phyloP scores from a whole-genome alignment of 2,329 filamentous ascomycete genomes.

The Penicillium brevicompactum region DNA sequence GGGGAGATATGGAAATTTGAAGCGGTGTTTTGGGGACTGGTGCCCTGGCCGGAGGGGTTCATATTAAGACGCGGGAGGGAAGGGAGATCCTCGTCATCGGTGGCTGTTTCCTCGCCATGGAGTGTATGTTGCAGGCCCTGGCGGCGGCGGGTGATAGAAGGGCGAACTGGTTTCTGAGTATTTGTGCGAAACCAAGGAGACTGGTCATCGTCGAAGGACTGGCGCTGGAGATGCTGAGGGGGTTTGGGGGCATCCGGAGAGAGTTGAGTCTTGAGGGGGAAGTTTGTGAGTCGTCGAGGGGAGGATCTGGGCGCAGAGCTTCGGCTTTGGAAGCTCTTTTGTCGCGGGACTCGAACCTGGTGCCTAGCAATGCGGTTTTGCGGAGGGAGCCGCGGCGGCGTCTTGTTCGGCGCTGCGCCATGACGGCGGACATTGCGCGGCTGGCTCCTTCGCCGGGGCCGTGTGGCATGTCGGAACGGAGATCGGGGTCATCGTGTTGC shows the following conservation, averaged over 20 bases:
- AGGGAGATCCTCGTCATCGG: conserved; percentile 78
- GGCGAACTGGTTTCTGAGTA: conserved; percentile 20
- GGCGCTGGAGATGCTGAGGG: conserved; percentile 3
- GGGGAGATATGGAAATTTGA: conserved; percentile 37
- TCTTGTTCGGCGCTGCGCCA: conserved; percentile 59
- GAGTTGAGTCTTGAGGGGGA: conserved; percentile 7
- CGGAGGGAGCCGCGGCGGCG: conserved; percentile 81
- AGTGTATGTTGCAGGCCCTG: conserved; percentile 55
- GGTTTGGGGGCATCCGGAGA: conserved; percentile 11
- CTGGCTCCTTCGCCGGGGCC: conserved; percentile 34
- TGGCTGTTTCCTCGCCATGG: conserved; percentile 69
- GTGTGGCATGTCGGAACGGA: conserved; percentile 30
- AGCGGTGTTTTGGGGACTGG: conserved; percentile 19
- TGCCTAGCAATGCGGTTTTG: conserved; percentile 81
- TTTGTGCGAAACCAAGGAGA: conserved; percentile 21
- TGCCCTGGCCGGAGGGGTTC: conserved; percentile 14
- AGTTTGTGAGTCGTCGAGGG: conserved; percentile 6
- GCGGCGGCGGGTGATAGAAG: conserved; percentile 31
- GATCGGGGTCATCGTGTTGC: conserved; percentile 28
- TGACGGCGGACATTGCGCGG: conserved; percentile 52
- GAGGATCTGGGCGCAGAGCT: conserved; percentile 8
- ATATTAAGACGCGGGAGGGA: conserved; percentile 60
- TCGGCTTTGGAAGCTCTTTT: conserved; percentile 30
- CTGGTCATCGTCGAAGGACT: conserved; percentile 16
- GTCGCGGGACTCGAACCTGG: conserved; percentile 38